These are phyloP conservation scores for Nannizziopsis barbatae DNA, from an alignment of 2,329 filamentous ascomycete species.

Conservation along the genomic window DNA sequence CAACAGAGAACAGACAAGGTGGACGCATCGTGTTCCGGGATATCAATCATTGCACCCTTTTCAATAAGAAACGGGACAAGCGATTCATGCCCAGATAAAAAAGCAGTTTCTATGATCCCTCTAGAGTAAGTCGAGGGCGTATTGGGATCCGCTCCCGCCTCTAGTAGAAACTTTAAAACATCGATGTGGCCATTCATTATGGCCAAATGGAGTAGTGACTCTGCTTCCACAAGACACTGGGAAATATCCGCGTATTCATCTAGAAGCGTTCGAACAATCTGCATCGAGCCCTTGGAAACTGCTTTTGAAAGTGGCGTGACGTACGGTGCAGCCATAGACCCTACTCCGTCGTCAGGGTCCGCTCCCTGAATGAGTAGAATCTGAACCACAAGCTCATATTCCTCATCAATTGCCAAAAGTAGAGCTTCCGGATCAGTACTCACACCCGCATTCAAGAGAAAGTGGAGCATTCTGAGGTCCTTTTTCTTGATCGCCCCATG, in stretches of 20 bases:
- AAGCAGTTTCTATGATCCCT: background rate
- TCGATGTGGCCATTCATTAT: too few species aligned
- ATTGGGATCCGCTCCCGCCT: too few species aligned
- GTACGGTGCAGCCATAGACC: too few species aligned
- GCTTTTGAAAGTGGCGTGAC: background rate
- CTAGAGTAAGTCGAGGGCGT: too few species aligned
- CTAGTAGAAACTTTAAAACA: too few species aligned
- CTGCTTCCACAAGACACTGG: too few species aligned
- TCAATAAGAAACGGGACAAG: conserved; percentile 5
- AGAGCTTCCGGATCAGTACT: background rate
- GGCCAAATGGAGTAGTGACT: too few species aligned
- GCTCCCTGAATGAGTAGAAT: background rate
- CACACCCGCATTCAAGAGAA: background rate
- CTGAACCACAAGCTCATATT: background rate
- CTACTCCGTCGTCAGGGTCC: background rate
- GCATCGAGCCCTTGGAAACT: too few species aligned
- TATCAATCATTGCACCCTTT: background rate
- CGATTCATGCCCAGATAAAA: background rate
- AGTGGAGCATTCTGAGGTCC: conserved; percentile 2
- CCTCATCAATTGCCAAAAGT: background rate
- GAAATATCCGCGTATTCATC: too few species aligned
- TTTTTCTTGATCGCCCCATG: background rate
- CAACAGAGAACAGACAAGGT: background rate
- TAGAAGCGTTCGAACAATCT: too few species aligned
- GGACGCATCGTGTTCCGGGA: background rate